These are phyloP conservation scores for Trichosanthes cucumerina DNA, from an alignment of 306 rosid genomes.

Conservation along the genomic window DNA sequence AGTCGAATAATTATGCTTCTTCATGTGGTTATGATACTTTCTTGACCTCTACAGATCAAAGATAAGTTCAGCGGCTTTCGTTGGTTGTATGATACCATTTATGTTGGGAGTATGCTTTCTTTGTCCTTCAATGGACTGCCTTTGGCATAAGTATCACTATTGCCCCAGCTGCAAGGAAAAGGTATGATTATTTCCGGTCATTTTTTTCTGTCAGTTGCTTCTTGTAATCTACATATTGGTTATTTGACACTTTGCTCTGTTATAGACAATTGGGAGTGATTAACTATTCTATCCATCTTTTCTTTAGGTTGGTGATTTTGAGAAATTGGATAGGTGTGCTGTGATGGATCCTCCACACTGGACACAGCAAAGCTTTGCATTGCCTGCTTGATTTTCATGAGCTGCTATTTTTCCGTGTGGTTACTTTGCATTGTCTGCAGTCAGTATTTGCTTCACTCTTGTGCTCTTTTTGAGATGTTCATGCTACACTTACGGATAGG, in stretches of 20 bases:
- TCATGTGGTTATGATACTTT: neutral
- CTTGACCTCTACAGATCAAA: slow-evolving; percentile 45
- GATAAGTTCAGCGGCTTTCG: slow-evolving; percentile 60
- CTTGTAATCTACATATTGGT: neutral
- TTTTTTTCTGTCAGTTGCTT: neutral
- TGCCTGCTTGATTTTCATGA: slow-evolving; percentile 32
- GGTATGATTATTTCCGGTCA: slow-evolving; percentile 24
- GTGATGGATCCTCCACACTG: slow-evolving; percentile 84
- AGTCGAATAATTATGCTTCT: neutral
- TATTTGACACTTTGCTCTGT: neutral
- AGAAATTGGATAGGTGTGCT: slow-evolving; percentile 64
- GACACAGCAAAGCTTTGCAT: slow-evolving; percentile 76
- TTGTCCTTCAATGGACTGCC: slow-evolving; percentile 79
- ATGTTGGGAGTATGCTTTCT: slow-evolving; percentile 86
- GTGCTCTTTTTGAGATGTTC: neutral
- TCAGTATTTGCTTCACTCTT: neutral
- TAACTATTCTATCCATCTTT: slow-evolving; percentile 3
- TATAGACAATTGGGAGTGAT: neutral
- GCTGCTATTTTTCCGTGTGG: neutral
- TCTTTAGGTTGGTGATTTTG: slow-evolving; percentile 67
- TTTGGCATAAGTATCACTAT: slow-evolving; percentile 86
- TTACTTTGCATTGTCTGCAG: neutral
- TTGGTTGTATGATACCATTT: slow-evolving; percentile 78
- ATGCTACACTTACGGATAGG: neutral
- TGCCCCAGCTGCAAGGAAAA: slow-evolving; percentile 70